Evolutionary conservation across 805 yeast species (phyloP), one percentile per base, ranked within the genome.

Genomic region (Metschnikowia anglica): DNA sequence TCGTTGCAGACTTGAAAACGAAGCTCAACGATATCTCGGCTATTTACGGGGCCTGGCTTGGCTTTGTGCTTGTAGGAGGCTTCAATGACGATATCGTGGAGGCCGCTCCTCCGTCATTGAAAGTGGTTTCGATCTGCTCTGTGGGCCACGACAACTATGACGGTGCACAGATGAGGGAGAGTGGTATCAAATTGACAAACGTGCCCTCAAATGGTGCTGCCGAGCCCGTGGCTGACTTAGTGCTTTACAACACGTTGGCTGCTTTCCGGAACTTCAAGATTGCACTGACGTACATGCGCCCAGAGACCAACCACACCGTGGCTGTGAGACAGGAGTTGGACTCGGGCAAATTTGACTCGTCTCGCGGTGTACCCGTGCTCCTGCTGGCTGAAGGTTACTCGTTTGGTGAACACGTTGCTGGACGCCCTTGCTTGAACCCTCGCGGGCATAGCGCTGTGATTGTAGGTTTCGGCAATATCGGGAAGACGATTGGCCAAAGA

Each of bases 381-480:
- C 35, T 6, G 12, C 32, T 13, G 19, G n/a, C 15, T 9, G 32
- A 32, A 3, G 59, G 57, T n/a, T 65, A 71, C 46, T 48, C 65
- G 0, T 62, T 73, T 27, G 70, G 86, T 13, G 70, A 75, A 17
- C 12, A 48, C 15, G 61, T 79, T 2, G 81, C 79, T 30, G 70
- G 76, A 2, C 65, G 76, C 46, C 53, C 60, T 18, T 56, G 56
- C 21, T 58, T 75, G 16, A 71, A 79, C 4, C 88, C 89, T 5
- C 58, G 61, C 12, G 80, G 80, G 16, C 81, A 79, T 55, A 67
- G 66, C 18, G 88, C 73, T 1, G 78, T 81, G 2, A 72, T 86
- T 25, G 77, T 84, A 3, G 95, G 95, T 0, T 81, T 85, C 54
- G 95, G 95, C 1, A 70, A 79, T 16, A 86, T 86, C 52, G 95